Conservation (phyloP, 768 basidiomycete species). For the Polyporus arcularius region DNA sequence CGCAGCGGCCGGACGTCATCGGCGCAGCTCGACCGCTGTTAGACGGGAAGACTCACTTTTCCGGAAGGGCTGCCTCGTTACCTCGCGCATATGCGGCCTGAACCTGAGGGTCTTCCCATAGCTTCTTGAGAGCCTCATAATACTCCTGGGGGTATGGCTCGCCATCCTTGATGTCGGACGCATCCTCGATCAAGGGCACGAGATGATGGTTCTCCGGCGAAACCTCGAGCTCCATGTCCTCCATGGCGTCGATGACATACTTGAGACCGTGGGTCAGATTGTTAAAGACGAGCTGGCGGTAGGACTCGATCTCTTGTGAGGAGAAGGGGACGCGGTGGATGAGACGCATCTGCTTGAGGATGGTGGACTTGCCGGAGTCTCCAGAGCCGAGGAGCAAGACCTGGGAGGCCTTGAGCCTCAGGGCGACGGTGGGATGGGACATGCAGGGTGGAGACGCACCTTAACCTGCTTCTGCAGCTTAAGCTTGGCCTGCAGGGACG, state of each 20-base stretch:
- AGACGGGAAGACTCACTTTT: constrained; percentile 57
- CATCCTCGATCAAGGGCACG: constrained; percentile 65
- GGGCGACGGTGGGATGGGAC: constrained; percentile 58
- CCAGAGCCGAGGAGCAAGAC: constrained; percentile 90
- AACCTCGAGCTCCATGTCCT: constrained; percentile 81
- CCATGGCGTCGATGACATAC: constrained; percentile 84
- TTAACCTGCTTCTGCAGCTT: constrained; percentile 76
- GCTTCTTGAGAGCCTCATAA: constrained; percentile 60
- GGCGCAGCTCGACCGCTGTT: constrained; percentile 2
- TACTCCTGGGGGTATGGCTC: constrained; percentile 77
- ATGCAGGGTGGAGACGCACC: constrained; percentile 39
- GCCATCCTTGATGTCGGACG: constrained; percentile 72
- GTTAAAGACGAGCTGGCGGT: constrained; percentile 89
- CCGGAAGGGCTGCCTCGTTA: constrained; percentile 89
- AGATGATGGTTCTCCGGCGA: constrained; percentile 56
- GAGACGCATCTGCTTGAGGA: constrained; percentile 97
- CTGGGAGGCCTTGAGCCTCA: constrained; percentile 37
- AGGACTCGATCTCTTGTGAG: constrained; percentile 79
- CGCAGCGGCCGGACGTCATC: constrained; percentile 4
- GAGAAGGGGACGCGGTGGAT: constrained; percentile 90
- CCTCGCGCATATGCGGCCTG: constrained; percentile 78
- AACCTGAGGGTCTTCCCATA: constrained; percentile 80
- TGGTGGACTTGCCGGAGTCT: constrained; percentile 91
- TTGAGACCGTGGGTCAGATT: constrained; percentile 88
- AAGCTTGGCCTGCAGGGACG: constrained; percentile 60